These are phyloP conservation scores for Pichia membranifaciens DNA, from an alignment of 805 yeast species.

Conservation along the genomic window DNA sequence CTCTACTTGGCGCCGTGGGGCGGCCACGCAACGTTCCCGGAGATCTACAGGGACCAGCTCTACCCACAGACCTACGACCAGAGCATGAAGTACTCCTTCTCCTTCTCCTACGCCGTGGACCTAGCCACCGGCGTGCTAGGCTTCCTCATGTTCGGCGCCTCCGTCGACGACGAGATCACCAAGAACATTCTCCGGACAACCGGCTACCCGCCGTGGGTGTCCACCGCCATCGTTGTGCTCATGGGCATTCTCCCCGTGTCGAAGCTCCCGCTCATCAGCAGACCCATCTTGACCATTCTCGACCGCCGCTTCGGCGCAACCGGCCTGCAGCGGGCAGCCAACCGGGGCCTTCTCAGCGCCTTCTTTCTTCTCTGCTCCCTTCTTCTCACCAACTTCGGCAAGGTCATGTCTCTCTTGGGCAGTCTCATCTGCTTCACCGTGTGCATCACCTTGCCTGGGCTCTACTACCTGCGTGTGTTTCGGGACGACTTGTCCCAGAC, in stretches of 20 bases:
- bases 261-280: conserved; percentile 75
- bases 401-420: conserved; percentile 75
- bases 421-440: conserved; percentile 73
- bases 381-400: conserved; percentile 72
- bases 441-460: conserved; percentile 72
- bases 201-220: conserved; percentile 44
- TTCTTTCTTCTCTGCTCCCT: conserved; percentile 55
- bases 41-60: conserved; percentile 64
- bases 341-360: conserved; percentile 46
- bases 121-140: conserved; percentile 61
- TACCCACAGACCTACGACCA: conserved; percentile 50
- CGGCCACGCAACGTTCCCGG: conserved; percentile 78
- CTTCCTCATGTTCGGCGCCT: conserved; percentile 50
- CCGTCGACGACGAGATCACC: conserved; percentile 48
- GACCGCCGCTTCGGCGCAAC: conserved; percentile 31
- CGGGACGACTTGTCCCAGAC: conserved; percentile 41
- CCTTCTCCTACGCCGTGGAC: conserved; percentile 56
- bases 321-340: conserved; percentile 11
- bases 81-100: conserved; percentile 53
- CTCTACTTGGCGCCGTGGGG: conserved; percentile 78
- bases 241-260: conserved; percentile 83
- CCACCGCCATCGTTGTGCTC: conserved; percentile 50
- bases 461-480: conserved; percentile 61
- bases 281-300: conserved; percentile 71
- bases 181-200: conserved; percentile 38